Base-by-base conservation (phyloP, 371 early-diverging fungal genomes). In the Nematocida sp. region DNA sequence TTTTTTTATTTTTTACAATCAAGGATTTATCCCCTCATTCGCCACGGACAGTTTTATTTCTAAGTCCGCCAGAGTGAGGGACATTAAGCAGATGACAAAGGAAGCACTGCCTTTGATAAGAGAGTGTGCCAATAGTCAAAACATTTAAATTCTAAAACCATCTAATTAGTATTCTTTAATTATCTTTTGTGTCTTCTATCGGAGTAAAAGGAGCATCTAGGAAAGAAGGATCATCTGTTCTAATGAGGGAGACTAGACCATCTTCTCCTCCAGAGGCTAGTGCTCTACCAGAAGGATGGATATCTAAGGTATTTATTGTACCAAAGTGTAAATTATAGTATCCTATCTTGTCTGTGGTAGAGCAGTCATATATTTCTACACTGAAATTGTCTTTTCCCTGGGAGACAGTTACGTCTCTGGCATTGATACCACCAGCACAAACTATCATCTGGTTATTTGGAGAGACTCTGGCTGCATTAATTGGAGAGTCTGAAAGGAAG, bases 291-390 rank as follows among this genome's bases (percentile, higher is more conserved):
- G 88, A 88, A 21, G 96, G 96, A 81, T 91, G 90, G 75, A 95
- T 90, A 32, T 94, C 94, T 75, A 97, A 86, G 17, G 95, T 93
- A 86, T 97, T 96, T 85, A 97, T 94, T 62, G 98, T 96, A 78
- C 96, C 95, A 85, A 96, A 96, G 81, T 99, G 99, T 45, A 96
- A 95, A 85, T 89, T 91, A 53, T 92, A 91, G 75, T 93, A 89
- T 41, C 95, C 96, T 46, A 96, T 88, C 83, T 95, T 95, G 79
- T 93, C 91, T 75, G 91, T 90, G 70, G 92, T 88, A 48, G 94
- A 88, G 80, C 90, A 88, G 87, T 99, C 96, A 87, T 88, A 99
- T 87, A 97, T 94, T 70, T 95, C 87, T 77, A 90, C 89, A 83
- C 97, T 96, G 85, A 99, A 96, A 85, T 94, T 94, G 81, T 90